Percentiles rank a stretch among this genome's conserved stretches.
Conservation (phyloP, 768 basidiomycete species). For the Tricholoma bakamatsutake region DNA sequence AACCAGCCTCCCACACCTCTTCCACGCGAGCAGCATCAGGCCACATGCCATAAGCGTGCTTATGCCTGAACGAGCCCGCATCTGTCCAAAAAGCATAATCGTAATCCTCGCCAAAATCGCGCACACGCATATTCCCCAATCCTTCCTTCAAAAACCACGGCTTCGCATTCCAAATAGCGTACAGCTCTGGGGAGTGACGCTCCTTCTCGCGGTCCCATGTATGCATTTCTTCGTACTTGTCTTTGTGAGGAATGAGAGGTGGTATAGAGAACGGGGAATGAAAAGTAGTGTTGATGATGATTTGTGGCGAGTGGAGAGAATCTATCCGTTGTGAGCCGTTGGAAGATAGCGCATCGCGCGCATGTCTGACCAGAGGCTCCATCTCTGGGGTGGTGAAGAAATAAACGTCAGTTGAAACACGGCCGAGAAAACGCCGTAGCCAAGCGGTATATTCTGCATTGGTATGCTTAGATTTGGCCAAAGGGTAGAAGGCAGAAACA, state of each 20-base stretch:
- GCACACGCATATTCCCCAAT: constrained; percentile 16
- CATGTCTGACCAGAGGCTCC: constrained; percentile 23
- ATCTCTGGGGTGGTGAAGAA: constrained; percentile 44
- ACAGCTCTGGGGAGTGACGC: constrained; percentile 41
- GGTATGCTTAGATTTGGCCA: constrained; percentile 44
- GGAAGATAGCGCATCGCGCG: neutral
- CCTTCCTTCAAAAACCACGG: constrained; percentile 44
- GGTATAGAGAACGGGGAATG: constrained; percentile 42
- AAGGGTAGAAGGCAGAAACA: constrained; percentile 51
- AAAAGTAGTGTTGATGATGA: neutral
- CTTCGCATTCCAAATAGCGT: constrained; percentile 53
- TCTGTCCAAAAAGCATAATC: constrained; percentile 57
- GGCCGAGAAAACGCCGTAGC: constrained; percentile 38
- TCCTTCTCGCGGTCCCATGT: constrained; percentile 36
- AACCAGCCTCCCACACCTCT: constrained; percentile 33
- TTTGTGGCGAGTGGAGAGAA: neutral
- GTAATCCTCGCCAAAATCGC: constrained; percentile 25
- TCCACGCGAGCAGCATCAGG: constrained; percentile 37
- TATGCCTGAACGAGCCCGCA: constrained; percentile 44
- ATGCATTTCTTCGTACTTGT: constrained; percentile 37
- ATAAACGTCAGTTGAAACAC: constrained; percentile 44
- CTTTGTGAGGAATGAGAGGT: constrained; percentile 29
- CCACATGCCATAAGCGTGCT: constrained; percentile 42
- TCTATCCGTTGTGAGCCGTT: neutral
- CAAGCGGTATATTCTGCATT: constrained; percentile 37